A percentile compares a stretch with the other conserved stretches of the same genome.
Conservation (phyloP, 75 land plant species). For the Pinus tabuliformis region DNA sequence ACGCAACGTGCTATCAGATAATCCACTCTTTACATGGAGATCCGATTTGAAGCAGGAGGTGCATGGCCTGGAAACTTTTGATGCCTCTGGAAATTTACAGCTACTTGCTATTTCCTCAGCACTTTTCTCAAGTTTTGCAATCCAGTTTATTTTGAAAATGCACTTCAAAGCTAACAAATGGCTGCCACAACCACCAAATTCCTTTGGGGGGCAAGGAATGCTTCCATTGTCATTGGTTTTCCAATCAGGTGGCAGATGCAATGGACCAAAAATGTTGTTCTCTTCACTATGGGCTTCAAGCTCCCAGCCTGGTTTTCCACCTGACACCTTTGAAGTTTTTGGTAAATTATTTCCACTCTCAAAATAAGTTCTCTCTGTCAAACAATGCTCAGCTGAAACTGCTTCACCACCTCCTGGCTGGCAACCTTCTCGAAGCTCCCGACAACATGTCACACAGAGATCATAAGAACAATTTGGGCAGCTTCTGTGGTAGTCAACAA, state of each 20-base stretch:
- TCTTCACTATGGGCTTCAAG: background rate
- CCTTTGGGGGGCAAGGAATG: slow-evolving; percentile 65
- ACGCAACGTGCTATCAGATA: slow-evolving; percentile 18
- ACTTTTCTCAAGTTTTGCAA: slow-evolving; percentile 19
- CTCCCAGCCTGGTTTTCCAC: background rate
- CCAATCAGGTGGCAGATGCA: slow-evolving; percentile 33
- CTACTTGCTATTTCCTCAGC: slow-evolving; percentile 40
- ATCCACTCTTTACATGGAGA: slow-evolving; percentile 5
- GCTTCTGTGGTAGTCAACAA: slow-evolving; percentile 84
- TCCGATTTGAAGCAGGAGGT: slow-evolving; percentile 20
- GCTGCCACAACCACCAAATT: slow-evolving; percentile 61
- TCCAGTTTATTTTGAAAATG: slow-evolving; percentile 31
- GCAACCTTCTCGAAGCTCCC: slow-evolving; percentile 67
- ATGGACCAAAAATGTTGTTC: background rate
- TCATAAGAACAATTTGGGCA: slow-evolving; percentile 79
- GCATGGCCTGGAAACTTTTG: slow-evolving; percentile 24
- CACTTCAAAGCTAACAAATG: slow-evolving; percentile 44
- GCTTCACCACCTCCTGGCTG: slow-evolving; percentile 36
- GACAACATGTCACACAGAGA: slow-evolving; percentile 82
- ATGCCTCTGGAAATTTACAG: slow-evolving; percentile 30
- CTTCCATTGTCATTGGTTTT: slow-evolving; percentile 47
- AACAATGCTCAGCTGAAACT: slow-evolving; percentile 19
- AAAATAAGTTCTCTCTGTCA: slow-evolving; percentile 18
- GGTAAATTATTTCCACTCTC: slow-evolving; percentile 13
- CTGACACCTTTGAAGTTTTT: background rate